phyloP scores from a whole-genome alignment of 2,329 filamentous ascomycete genomes.

The Chalara sp. region DNA sequence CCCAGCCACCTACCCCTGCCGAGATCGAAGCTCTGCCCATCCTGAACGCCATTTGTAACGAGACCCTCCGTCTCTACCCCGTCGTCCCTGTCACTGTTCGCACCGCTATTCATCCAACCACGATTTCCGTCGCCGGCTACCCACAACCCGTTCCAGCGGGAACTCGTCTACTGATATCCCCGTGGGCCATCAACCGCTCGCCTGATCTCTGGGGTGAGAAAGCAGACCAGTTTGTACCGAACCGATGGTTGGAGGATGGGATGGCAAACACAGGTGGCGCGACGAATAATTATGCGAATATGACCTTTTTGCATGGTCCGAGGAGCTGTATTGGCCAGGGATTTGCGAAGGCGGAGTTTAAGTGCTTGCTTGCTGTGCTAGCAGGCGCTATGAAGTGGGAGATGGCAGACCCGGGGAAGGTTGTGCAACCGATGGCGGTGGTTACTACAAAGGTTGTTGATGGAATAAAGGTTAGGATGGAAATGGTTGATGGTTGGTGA shows the following conservation, averaged over 20 bases:
- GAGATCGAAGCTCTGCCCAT: slow-evolving; percentile 59
- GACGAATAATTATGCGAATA: slow-evolving; percentile 65
- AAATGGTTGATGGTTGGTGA: slow-evolving; percentile 15
- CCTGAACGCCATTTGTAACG: slow-evolving; percentile 59
- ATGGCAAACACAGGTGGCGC: slow-evolving; percentile 52
- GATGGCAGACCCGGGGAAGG: slow-evolving; percentile 15
- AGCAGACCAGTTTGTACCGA: slow-evolving; percentile 34
- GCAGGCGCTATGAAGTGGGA: slow-evolving; percentile 14
- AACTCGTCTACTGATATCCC: slow-evolving; percentile 36
- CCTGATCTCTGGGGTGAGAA: slow-evolving; percentile 34
- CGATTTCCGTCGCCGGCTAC: slow-evolving; percentile 34
- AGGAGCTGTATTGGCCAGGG: slow-evolving; percentile 75
- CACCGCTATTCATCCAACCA: slow-evolving; percentile 47
- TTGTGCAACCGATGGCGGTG: slow-evolving; percentile 13
- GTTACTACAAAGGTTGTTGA: slow-evolving; percentile 21
- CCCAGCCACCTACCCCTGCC: slow-evolving; percentile 33
- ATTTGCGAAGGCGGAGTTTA: slow-evolving; percentile 79
- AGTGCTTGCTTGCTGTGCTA: slow-evolving; percentile 54
- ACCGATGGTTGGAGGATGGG: slow-evolving; percentile 34
- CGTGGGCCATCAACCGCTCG: slow-evolving; percentile 35
- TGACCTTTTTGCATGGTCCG: slow-evolving; percentile 82
- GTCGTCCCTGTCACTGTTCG: slow-evolving; percentile 61
- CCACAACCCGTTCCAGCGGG: slow-evolving; percentile 32
- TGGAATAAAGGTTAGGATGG: slow-evolving; percentile 20
- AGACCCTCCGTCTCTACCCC: slow-evolving; percentile 61